Base-by-base conservation (phyloP, 2,329 filamentous ascomycete species). In the Ceratocystis huliohia region DNA sequence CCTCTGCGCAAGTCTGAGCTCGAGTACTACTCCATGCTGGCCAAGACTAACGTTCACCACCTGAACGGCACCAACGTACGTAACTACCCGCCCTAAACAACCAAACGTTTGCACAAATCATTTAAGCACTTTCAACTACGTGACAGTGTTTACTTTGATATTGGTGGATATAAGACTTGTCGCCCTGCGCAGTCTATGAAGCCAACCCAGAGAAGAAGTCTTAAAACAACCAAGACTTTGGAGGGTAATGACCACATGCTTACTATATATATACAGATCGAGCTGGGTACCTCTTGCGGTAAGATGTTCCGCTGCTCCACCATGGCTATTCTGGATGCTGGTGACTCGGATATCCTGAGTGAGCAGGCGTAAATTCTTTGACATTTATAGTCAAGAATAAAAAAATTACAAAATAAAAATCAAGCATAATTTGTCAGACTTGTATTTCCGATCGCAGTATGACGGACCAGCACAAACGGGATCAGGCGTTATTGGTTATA, bases 11-110 rank as follows among this genome's bases (percentile, higher is more conserved):
- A 97, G 88, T 90, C 86, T 75, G 93, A 97, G 84, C 86, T 96
- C 70, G 93, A 96, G 83, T 96, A 90, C 82, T 91, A 92, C 83
- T 85, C 85, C 78, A 94, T 94, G 90, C 80, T 96, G 75, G 87
- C 87, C 78, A 96, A 97, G 87, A 90, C 88, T 74, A 87, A 88
- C 71, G 93, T 97, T 75, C 93, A 97, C 85, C 94, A 99, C 85
- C 97, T 96, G 83, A 84, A 84, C 73, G 94, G 94, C 75, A 96
- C 95, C 88, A 97, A 97, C 86, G 93, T 97, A 88, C 88, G 93
- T 91, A 69, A 69, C 68, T 69, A 65, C 69, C 71, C 72, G 69
- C 37, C n/a, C 22, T 41, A 5, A 41, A n/a, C 5, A 46, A 45
- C 22, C 15, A 57, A 59, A 59, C 37, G 28, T 7, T 48, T 30